A percentile compares a stretch with the other conserved stretches of the same genome.
Conservation (phyloP, 2,329 filamentous ascomycete species). For the Aspergillus alliaceus region DNA sequence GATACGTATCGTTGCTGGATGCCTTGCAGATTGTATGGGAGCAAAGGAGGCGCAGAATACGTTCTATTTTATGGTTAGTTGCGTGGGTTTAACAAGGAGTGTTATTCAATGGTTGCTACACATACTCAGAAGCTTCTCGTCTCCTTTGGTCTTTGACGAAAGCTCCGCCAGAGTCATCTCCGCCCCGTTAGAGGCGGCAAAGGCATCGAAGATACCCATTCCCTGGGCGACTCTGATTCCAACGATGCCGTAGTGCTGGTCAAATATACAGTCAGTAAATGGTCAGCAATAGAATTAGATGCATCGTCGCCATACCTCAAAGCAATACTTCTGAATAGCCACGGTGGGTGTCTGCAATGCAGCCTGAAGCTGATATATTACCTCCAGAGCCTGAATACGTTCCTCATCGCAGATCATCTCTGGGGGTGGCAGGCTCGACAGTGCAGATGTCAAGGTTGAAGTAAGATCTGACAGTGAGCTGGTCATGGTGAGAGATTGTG, state of each 20-base stretch:
- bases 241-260: conserved; percentile 8
- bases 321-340: conserved; percentile 7
- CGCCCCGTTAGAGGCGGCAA: conserved; percentile 1
- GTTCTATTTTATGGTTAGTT: conserved; percentile 11
- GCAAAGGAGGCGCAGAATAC: conserved; percentile 20
- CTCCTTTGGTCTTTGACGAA: conserved; percentile 10
- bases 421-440: conserved; percentile 8
- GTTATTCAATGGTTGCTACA: neutral
- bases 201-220: conserved; percentile 24
- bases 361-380: conserved; percentile 9
- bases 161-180: conserved; percentile 16
- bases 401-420: conserved; percentile 16
- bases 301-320: neutral
- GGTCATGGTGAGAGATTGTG: neutral
- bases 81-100: too few relatives aligned
- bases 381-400: conserved; percentile 13
- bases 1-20: conserved; percentile 7
- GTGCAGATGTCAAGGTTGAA: conserved; percentile 4
- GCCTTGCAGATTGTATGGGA: conserved; percentile 16
- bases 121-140: conserved; percentile 15
- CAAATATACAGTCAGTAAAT: neutral
- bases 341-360: conserved; percentile 11
- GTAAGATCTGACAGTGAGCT: neutral
- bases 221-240: conserved; percentile 16
- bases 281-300: too few relatives aligned